Evolutionary conservation across 305 asterid species (phyloP), one percentile per base, ranked within the genome.

Genomic region (Solanum hybrid): DNA sequence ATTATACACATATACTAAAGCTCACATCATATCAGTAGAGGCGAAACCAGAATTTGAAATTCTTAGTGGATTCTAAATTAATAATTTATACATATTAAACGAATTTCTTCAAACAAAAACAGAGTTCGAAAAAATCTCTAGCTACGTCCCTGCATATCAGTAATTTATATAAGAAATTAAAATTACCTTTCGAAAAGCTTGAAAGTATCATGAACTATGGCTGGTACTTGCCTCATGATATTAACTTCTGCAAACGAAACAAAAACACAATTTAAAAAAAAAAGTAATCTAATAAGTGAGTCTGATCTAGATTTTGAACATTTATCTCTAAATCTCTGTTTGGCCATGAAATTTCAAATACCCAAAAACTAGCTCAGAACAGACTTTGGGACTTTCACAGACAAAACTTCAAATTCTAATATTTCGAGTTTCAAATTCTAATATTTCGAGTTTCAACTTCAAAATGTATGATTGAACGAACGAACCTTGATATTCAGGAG

Each of bases 171-270:
- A 40, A 80, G 86, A 80, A 26, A 56, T 56, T 56, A 2, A 19
- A 27, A 86, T 7, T 87, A 92, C 95, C 94, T 93, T 89, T 92
- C 99, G 79, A 91, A 94, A 86, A 97, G 99, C 93, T 92, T 95
- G 90, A 96, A 95, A 86, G 94, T 90, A 87, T 95, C 99, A 92
- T 97, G 98, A 72, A 92, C 95, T 51, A 97, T 93, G 8, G 98
- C 98, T 7, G 99, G 99, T 35, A 97, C 95, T 93, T 94, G 90
- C 92, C 40, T 92, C 96, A 94, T 87, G 88, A 98, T 98, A 89
- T 97, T 97, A n/a, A 86, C 35, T 6, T 42, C 88, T 34, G 66
- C 32, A 88, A 24, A 82, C 42, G 35, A 88, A 60, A 17, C 51
- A 22, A 15, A 34, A 84, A 9, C 31, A 32, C 13, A 7, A 42